These are phyloP conservation scores for Calonectria hawksworthii DNA, from an alignment of 2,329 filamentous ascomycete species.

Conservation along the genomic window DNA sequence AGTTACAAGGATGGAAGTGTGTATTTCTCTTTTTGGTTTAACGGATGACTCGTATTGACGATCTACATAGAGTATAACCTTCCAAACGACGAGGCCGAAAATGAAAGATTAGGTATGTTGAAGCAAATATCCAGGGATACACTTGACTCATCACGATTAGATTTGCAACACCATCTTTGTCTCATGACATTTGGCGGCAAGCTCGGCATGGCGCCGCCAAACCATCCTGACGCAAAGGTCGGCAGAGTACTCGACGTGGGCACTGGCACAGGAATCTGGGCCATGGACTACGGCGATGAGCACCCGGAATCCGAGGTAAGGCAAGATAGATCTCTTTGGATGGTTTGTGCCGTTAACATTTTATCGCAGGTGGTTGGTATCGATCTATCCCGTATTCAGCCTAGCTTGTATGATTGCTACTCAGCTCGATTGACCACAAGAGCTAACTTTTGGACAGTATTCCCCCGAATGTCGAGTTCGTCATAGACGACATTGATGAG, in stretches of 20 bases:
- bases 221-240: not conserved
- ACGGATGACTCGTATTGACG: not conserved
- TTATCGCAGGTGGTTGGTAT: not conserved
- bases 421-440: too few relatives aligned
- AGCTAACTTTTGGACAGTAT: not conserved
- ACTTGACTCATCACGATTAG: not conserved
- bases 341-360: not conserved
- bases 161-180: constrained; percentile 14
- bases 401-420: not conserved
- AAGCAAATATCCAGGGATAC: not conserved
- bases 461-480: not conserved
- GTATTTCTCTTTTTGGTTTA: not conserved
- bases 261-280: constrained; percentile 15
- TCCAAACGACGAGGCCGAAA: not conserved
- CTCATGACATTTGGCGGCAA: constrained; percentile 3
- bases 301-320: constrained; percentile 1
- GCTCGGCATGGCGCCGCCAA: constrained; percentile 2
- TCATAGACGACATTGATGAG: constrained; percentile 14
- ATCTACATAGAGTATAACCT: not conserved
- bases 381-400: not conserved
- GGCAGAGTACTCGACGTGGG: constrained; percentile 11
- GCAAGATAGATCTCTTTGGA: not conserved
- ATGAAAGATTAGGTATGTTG: constrained; percentile 9
- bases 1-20: not conserved
- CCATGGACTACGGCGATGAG: constrained; percentile 16